These are phyloP conservation scores for Calonectria henricotiae DNA, from an alignment of 2,329 filamentous ascomycete genomes.

Conservation along the genomic window DNA sequence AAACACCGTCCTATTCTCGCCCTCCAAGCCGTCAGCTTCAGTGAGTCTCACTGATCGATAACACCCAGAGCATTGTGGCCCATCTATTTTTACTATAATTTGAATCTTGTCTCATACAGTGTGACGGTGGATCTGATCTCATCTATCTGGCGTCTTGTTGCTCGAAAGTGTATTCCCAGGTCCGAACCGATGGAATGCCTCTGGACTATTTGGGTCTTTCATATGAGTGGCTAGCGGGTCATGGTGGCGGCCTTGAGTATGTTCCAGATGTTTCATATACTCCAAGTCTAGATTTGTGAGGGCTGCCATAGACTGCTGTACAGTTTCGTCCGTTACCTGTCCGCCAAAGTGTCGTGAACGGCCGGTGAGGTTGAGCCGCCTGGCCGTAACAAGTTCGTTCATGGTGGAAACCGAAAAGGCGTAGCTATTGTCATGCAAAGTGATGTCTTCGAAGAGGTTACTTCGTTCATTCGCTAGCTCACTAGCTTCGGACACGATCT, in stretches of 20 bases:
- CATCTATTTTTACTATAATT: too few species aligned
- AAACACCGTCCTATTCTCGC: too few species aligned
- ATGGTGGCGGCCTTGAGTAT: background rate
- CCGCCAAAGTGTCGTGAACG: slow-evolving; percentile 10
- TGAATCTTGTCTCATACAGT: background rate
- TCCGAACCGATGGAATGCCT: background rate
- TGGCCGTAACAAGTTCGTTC: slow-evolving; percentile 47
- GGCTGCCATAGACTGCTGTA: background rate
- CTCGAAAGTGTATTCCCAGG: slow-evolving; percentile 5
- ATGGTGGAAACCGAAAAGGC: slow-evolving; percentile 50
- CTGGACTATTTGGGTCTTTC: background rate
- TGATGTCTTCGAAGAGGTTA: slow-evolving; percentile 52
- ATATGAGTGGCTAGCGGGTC: background rate
- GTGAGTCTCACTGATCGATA: too few species aligned
- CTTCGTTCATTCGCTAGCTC: slow-evolving; percentile 42
- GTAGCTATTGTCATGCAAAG: slow-evolving; percentile 46
- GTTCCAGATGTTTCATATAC: background rate
- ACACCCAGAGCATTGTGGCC: too few species aligned
- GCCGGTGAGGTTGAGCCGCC: slow-evolving; percentile 42
- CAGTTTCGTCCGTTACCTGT: background rate
- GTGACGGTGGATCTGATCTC: background rate
- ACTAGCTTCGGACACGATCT: slow-evolving; percentile 44
- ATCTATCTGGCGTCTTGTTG: background rate
- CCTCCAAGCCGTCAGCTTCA: too few species aligned
- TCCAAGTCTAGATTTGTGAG: background rate